Evolutionary conservation across 2,329 filamentous ascomycete species (phyloP).

Genomic region (Paraconiothyrium sp.): DNA sequence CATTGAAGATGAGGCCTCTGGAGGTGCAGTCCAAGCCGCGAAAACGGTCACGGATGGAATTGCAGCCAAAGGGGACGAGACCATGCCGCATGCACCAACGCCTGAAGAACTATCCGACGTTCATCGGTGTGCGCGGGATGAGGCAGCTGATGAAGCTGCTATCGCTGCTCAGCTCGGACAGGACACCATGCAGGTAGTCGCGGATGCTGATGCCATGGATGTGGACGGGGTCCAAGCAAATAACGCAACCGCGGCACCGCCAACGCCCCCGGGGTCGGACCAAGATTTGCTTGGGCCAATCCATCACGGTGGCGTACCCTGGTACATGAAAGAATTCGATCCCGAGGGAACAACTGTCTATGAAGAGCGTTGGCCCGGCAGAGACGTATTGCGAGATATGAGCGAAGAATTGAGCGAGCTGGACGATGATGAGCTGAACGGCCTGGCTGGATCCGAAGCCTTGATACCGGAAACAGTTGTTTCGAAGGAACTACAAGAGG

Average conservation of each 20-base stretch:
- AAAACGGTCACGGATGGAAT: conserved; percentile 13
- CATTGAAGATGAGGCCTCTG: conserved; percentile 28
- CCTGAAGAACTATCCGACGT: conserved; percentile 46
- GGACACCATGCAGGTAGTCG: conserved; percentile 33
- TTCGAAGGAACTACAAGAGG: conserved; percentile 40
- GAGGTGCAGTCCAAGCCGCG: conserved; percentile 11
- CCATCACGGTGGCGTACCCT: conserved; percentile 76
- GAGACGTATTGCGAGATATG: conserved; percentile 75
- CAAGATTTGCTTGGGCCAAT: conserved; percentile 59
- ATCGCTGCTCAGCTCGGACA: conserved; percentile 48
- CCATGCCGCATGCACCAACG: conserved; percentile 45
- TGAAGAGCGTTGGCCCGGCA: conserved; percentile 75
- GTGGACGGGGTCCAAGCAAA: conserved; percentile 29
- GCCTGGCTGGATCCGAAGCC: conserved; percentile 53
- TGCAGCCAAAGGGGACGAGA: conserved; percentile 29
- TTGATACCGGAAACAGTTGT: conserved; percentile 32
- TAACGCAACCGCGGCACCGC: conserved; percentile 55
- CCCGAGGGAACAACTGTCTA: conserved; percentile 81
- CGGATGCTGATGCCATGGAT: conserved; percentile 31
- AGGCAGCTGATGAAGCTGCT: conserved; percentile 47
- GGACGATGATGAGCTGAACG: conserved; percentile 87
- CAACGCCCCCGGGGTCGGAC: conserved; percentile 71
- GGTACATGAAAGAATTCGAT: conserved; percentile 86
- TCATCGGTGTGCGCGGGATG: conserved; percentile 39
- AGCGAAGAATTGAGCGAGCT: conserved; percentile 92